Evolutionary conservation across 2,329 filamentous ascomycete genomes (phyloP), one percentile per base, ranked within the genome.

Genomic region (Zymoseptoria ardabiliae): DNA sequence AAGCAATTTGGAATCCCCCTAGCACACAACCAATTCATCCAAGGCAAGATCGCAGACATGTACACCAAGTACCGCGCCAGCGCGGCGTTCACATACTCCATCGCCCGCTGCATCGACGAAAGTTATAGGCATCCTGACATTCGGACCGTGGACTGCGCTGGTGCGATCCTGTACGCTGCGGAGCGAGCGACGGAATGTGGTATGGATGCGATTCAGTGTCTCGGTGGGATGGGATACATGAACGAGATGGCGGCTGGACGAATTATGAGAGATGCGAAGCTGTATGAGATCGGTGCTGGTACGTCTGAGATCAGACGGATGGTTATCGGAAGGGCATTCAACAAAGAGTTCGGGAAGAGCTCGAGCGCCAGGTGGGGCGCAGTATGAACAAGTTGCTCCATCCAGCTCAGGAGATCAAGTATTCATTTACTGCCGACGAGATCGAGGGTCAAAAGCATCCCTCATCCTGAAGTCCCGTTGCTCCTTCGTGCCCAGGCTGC

Each of bases 221-320:
- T 99, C 70, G 94, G 94, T 19, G 94, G 93, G 0, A 97, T 93
- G 85, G 93, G 93, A 0, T 97, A 97, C 71, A 85, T 96, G 67
- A 96, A 97, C 74, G 94, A 99, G 77, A 91, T 97, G 78, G 87
- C 91, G 0, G 92, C 91, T 0, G 95, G 92, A 21, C 81, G 93
- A 64, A 81, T 97, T 65, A 76, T 97, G 67, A 78, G 94, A 70
- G 85, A 88, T 75, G 85, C 85, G 3, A 88, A 88, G 72, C 74
- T 99, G 61, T 99, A 99, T 74, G 94, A 97, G 77, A 97, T 99
- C 72, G 94, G 94, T 1, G 94, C 94, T 4, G 94, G 94, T 5
- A 97, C 94, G 3, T 96, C 91, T 61, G 94, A 99, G 77, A 87
- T 99, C 55, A 82, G 94, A 65, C 82, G 92, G 65, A 95, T 97